These are phyloP conservation scores for Leucocoprinus leucothites DNA, from an alignment of 768 basidiomycete genomes.

Conservation along the genomic window DNA sequence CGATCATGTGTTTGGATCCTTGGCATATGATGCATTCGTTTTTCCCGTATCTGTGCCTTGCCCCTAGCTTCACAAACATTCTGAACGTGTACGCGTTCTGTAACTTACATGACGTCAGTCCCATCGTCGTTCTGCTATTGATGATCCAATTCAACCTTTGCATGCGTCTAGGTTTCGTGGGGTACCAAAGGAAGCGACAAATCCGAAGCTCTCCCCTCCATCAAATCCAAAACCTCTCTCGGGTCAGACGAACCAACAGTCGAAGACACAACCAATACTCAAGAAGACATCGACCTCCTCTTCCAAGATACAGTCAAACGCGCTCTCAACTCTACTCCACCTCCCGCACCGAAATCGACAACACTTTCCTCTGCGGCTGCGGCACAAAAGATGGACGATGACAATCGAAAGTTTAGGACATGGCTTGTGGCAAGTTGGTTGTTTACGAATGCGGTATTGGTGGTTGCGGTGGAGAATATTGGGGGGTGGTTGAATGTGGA, in stretches of 20 bases:
- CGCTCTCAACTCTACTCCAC: constrained; percentile 70
- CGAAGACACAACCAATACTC: constrained; percentile 78
- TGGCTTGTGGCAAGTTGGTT: constrained; percentile 84
- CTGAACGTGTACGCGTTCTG: constrained; percentile 97
- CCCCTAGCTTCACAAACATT: constrained; percentile 92
- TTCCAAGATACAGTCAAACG: constrained; percentile 93
- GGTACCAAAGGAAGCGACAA: constrained; percentile 96
- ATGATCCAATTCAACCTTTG: too few species aligned
- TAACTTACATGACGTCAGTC: constrained; percentile 82
- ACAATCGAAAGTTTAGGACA: constrained; percentile 93
- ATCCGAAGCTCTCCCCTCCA: constrained; percentile 85
- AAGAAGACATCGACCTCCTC: constrained; percentile 78
- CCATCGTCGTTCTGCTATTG: too few species aligned
- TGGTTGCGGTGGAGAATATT: constrained; percentile 73
- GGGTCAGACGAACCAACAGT: constrained; percentile 75
- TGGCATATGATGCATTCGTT: constrained; percentile 98
- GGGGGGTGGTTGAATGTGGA: constrained; percentile 45
- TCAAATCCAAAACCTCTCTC: constrained; percentile 82
- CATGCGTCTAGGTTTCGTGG: constrained; percentile 49
- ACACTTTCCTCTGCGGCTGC: constrained; percentile 42
- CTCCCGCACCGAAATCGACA: constrained; percentile 10
- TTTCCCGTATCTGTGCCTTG: constrained; percentile 84
- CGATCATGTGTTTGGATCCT: constrained; percentile 58
- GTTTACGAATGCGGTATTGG: constrained; percentile 65
- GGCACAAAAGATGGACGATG: constrained; percentile 77